phyloP scores from a whole-genome alignment of 2,329 filamentous ascomycete genomes.

The Aspergillus neoniger region DNA sequence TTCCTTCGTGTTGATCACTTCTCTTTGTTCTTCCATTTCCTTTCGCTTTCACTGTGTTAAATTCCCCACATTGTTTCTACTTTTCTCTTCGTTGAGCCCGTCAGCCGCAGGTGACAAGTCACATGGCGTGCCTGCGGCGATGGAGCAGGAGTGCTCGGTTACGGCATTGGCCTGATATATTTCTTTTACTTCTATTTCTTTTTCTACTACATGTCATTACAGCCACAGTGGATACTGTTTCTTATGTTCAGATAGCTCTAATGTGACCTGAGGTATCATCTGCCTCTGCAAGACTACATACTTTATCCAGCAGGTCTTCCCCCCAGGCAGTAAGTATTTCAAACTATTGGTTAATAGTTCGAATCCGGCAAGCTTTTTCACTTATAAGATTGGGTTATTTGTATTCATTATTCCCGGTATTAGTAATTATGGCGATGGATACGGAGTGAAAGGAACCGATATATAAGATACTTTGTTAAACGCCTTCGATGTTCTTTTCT shows the following conservation, averaged over 20 bases:
- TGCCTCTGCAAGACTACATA: neutral
- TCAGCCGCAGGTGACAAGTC: neutral
- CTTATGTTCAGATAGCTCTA: constrained; percentile 8
- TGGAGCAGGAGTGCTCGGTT: constrained; percentile 7
- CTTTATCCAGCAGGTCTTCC: no score
- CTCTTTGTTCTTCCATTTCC: constrained; percentile 17
- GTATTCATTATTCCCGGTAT: no score
- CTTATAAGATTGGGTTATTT: no score
- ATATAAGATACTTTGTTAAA: no score
- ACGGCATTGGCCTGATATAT: constrained; percentile 3
- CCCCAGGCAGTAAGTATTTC: no score
- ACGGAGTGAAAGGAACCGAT: no score
- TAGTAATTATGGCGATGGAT: no score
- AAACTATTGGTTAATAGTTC: no score
- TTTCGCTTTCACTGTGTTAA: constrained; percentile 16
- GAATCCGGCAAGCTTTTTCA: no score
- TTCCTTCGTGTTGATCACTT: constrained; percentile 19
- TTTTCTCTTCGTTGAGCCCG: constrained; percentile 10
- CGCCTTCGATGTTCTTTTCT: no score
- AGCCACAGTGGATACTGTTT: neutral
- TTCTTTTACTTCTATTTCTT: neutral
- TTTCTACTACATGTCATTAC: neutral
- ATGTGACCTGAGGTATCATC: neutral
- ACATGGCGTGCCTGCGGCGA: neutral
- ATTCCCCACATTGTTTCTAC: constrained; percentile 18